Evolutionary conservation across 495 filamentous ascomycete genomes (phyloP).

Genomic region (Aspergillus nidulans): DNA sequence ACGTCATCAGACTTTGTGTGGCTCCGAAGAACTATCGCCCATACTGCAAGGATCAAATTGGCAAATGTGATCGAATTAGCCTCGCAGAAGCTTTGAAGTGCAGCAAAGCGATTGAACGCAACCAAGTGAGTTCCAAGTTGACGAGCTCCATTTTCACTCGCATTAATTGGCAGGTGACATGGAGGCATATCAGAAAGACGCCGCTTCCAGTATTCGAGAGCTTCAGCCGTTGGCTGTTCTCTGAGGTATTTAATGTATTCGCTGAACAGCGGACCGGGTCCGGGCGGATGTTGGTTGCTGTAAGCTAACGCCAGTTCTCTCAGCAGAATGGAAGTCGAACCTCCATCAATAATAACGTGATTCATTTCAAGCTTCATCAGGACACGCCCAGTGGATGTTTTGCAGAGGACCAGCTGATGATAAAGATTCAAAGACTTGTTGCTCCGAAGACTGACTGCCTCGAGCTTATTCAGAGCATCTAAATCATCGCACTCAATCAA

Average conservation of each 20-base stretch:
- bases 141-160: conserved; percentile 3
- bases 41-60: conserved; percentile 50
- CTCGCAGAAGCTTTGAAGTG: conserved; percentile 44
- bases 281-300: conserved; percentile 31
- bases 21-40: conserved; percentile 51
- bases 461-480: conserved; percentile 31
- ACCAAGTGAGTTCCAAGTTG: conserved; percentile 22
- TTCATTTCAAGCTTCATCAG: conserved; percentile 54
- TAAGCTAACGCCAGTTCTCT: conserved; percentile 44
- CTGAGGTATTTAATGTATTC: conserved; percentile 52
- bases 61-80: conserved; percentile 45
- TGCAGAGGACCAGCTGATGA: conserved; percentile 48
- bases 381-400: conserved; percentile 33
- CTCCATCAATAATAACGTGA: conserved; percentile 49
- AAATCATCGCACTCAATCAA: conserved; percentile 39
- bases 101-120: conserved; percentile 25
- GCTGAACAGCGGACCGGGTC: conserved; percentile 48
- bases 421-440: conserved; percentile 35
- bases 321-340: conserved; percentile 36
- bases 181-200: conserved; percentile 36
- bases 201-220: conserved; percentile 45
- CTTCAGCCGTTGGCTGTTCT: conserved; percentile 29
- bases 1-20: conserved; percentile 51
- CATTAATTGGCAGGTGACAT: conserved; percentile 35
- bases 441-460: conserved; percentile 31